phyloP scores from a whole-genome alignment of 2,329 filamentous ascomycete species.

The Tolypocladium ovalisporum region DNA sequence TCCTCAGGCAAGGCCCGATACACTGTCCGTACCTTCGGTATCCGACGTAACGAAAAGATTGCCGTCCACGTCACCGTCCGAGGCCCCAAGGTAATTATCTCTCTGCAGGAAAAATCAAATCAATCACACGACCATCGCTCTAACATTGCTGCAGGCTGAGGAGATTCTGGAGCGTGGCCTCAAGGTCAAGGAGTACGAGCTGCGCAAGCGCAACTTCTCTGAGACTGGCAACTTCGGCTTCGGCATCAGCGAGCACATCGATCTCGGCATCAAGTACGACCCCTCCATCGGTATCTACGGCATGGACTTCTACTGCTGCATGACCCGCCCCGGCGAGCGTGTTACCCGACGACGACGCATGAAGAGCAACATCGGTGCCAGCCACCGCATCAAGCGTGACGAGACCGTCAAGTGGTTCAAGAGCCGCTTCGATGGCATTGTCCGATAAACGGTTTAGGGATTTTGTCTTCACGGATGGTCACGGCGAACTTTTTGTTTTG shows the following conservation, averaged over 20 bases:
- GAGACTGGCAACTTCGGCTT: conserved; percentile 99
- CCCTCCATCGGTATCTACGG: conserved; percentile 97
- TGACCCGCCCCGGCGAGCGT: conserved; percentile 98
- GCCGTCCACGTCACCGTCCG: conserved; percentile 98
- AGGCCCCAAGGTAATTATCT: conserved; percentile 57
- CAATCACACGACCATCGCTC: neutral
- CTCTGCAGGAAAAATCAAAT: neutral
- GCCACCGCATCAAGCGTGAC: conserved; percentile 84
- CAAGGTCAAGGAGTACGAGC: conserved; percentile 99
- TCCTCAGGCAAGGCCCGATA: conserved; percentile 90
- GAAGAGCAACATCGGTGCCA: conserved; percentile 75
- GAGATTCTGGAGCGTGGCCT: conserved; percentile 99
- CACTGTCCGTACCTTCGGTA: conserved; percentile 99
- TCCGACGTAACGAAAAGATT: conserved; percentile 99
- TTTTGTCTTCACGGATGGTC: conserved; percentile 26
- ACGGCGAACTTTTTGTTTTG: conserved; percentile 26
- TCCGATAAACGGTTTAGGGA: conserved; percentile 61
- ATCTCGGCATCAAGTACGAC: conserved; percentile 99
- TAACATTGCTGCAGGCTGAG: conserved; percentile 55
- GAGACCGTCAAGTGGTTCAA: conserved; percentile 98
- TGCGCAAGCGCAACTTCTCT: conserved; percentile 99
- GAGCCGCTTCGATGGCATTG: conserved; percentile 90
- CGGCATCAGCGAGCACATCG: conserved; percentile 99
- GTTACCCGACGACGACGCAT: conserved; percentile 88
- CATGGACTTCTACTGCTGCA: conserved; percentile 99